These are phyloP conservation scores for Lanmaoa rubissima DNA, from an alignment of 768 basidiomycete genomes.

Conservation along the genomic window DNA sequence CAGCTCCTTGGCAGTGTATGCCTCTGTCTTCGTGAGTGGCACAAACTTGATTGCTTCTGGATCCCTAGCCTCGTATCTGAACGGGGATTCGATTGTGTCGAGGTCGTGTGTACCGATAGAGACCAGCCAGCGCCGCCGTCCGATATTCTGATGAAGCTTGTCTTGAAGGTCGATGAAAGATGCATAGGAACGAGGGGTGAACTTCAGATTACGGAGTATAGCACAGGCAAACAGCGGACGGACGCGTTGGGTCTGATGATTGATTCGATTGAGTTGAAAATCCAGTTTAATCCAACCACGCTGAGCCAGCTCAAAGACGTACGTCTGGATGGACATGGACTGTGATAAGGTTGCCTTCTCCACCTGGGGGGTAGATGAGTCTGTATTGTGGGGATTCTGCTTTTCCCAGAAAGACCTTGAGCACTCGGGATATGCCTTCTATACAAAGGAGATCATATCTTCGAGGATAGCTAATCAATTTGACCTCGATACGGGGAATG, in stretches of 20 bases:
- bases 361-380: conserved; percentile 67
- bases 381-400: conserved; percentile 68
- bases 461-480: conserved; percentile 9
- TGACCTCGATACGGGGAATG: neutral
- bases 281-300: neutral
- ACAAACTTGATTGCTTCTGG: conserved; percentile 91
- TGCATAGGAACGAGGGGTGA: conserved; percentile 85
- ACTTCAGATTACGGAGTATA: conserved; percentile 84
- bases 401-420: conserved; percentile 79
- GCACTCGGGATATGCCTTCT: conserved; percentile 88
- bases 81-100: conserved; percentile 83
- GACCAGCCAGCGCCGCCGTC: conserved; percentile 84
- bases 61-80: conserved; percentile 78
- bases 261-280: neutral
- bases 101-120: conserved; percentile 98
- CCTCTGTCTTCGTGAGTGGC: conserved; percentile 77
- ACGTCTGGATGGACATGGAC: conserved; percentile 75
- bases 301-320: conserved; percentile 17
- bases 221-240: conserved; percentile 92
- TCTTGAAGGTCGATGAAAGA: conserved; percentile 99
- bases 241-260: conserved; percentile 66
- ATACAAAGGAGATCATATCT: conserved; percentile 98
- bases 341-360: conserved; percentile 62
- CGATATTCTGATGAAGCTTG: conserved; percentile 96
- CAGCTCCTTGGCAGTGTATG: conserved; percentile 83